Evolutionary conservation across 768 basidiomycete species (phyloP).

Genomic region (Boletus vinaceobasis): DNA sequence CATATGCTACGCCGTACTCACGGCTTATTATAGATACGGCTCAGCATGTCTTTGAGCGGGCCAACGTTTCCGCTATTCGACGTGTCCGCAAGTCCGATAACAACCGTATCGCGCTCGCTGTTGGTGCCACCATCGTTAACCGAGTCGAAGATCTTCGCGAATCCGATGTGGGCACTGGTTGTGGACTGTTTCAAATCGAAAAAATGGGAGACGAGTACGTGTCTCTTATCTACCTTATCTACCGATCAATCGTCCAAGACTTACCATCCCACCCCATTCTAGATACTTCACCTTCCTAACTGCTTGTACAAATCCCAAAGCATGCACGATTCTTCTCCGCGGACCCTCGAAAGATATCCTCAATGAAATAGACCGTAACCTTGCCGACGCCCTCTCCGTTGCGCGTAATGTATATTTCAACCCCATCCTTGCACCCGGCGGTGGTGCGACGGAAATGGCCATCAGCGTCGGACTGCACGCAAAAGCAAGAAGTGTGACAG

Average conservation of each 20-base stretch:
- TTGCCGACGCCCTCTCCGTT: conserved; percentile 96
- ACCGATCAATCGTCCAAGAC: neutral
- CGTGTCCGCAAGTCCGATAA: conserved; percentile 99
- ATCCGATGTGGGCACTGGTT: conserved; percentile 85
- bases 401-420: conserved; percentile 97
- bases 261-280: neutral
- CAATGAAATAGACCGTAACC: conserved; percentile 96
- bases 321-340: conserved; percentile 96
- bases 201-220: conserved; percentile 92
- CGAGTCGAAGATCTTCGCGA: conserved; percentile 93
- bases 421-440: conserved; percentile 89
- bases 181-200: conserved; percentile 95
- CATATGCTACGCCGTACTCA: neutral
- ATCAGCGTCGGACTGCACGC: conserved; percentile 83
- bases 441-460: conserved; percentile 98
- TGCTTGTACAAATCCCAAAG: conserved; percentile 88
- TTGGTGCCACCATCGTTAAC: conserved; percentile 96
- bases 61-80: conserved; percentile 89
- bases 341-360: conserved; percentile 98
- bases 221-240: neutral
- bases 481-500: conserved; percentile 75
- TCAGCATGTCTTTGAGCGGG: conserved; percentile 83
- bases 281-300: conserved; percentile 97
- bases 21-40: conserved; percentile 65
- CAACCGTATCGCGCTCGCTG: conserved; percentile 94